Evolutionary conservation across 148 eudicot genomes (phyloP).

Genomic region (Silene uniflora): DNA sequence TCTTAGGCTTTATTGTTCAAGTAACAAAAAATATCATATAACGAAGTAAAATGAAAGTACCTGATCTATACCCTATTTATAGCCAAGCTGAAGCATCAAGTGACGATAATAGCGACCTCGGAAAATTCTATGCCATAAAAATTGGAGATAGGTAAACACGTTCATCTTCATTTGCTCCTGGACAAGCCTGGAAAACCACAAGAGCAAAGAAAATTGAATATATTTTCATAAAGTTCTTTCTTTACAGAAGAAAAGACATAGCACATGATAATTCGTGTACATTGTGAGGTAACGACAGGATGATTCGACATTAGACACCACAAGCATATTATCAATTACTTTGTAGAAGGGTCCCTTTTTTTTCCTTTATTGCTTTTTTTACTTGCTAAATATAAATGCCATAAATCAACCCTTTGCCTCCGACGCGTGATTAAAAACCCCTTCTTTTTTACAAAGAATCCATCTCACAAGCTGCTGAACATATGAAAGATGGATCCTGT

Average conservation of each 20-base stretch:
- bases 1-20: not conserved
- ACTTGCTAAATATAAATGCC: no score
- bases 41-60: constrained; percentile 33
- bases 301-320: not conserved
- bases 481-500: not conserved
- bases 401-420: no score
- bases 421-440: no score
- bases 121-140: constrained; percentile 64
- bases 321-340: not conserved
- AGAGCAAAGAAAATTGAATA: constrained; percentile 21
- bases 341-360: not conserved
- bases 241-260: not conserved
- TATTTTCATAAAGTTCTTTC: not conserved
- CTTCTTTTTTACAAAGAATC: no score
- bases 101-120: constrained; percentile 96
- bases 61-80: constrained; percentile 36
- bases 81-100: constrained; percentile 73
- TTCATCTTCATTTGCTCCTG: constrained; percentile 65
- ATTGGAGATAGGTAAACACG: constrained; percentile 38
- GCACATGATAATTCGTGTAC: not conserved
- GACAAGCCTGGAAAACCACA: constrained; percentile 66
- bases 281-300: not conserved
- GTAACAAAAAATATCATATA: not conserved
- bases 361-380: no score
- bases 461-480: no score